Evolutionary conservation across 371 early-diverging fungal genomes (phyloP).

Genomic region (Lichtheimia corymbifera): DNA sequence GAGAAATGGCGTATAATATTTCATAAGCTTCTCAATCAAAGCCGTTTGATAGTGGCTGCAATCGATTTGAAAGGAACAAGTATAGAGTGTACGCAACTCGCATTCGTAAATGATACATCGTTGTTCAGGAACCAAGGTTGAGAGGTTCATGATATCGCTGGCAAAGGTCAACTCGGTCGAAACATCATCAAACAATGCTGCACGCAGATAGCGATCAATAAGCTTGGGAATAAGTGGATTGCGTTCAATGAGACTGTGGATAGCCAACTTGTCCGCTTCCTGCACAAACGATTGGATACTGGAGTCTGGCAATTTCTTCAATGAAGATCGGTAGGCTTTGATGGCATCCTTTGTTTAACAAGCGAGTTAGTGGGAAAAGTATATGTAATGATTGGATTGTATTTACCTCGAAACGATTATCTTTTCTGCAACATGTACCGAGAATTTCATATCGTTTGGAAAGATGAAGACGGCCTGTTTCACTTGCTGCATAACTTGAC

Average conservation of each 20-base stretch:
- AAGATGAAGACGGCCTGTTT: slow-evolving; percentile 32
- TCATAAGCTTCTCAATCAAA: slow-evolving; percentile 27
- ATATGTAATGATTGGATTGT: neutral
- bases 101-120: slow-evolving; percentile 36
- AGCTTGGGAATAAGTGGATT: slow-evolving; percentile 37
- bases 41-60: slow-evolving; percentile 22
- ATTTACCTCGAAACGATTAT: slow-evolving; percentile 26
- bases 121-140: slow-evolving; percentile 16
- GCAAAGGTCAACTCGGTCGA: slow-evolving; percentile 25
- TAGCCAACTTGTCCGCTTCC: slow-evolving; percentile 17
- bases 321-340: slow-evolving; percentile 28
- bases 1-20: slow-evolving; percentile 16
- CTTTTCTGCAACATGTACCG: slow-evolving; percentile 38
- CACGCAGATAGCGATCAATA: slow-evolving; percentile 43
- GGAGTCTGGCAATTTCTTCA: slow-evolving; percentile 29
- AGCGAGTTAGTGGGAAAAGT: neutral
- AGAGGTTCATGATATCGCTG: slow-evolving; percentile 21
- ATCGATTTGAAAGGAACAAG: slow-evolving; percentile 25
- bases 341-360: slow-evolving; percentile 17
- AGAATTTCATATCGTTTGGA: slow-evolving; percentile 45
- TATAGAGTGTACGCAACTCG: slow-evolving; percentile 33
- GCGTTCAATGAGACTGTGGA: slow-evolving; percentile 24
- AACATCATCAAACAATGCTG: slow-evolving; percentile 26
- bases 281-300: slow-evolving; percentile 31
- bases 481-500: slow-evolving; percentile 15